Percentiles rank a stretch among this genome's conserved stretches.
These are phyloP conservation scores for Blakeslea trispora DNA, from an alignment of 371 early-diverging fungal genomes.

Conservation along the genomic window DNA sequence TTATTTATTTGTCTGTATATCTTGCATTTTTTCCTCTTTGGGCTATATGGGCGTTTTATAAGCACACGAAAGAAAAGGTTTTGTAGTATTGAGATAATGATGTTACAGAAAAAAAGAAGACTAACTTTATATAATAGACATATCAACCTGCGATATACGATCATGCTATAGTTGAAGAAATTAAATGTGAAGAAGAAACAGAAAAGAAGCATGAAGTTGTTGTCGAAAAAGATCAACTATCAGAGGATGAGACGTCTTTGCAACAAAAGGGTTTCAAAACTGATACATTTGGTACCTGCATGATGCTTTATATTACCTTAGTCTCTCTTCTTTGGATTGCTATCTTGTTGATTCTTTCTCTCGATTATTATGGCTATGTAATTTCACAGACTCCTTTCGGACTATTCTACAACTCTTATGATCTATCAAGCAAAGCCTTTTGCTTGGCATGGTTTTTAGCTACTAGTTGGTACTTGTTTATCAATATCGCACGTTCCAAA, in stretches of 20 bases:
- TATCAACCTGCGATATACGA: not conserved
- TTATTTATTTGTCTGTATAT: slow-evolving; percentile 33
- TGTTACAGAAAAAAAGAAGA: not conserved
- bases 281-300: slow-evolving; percentile 45
- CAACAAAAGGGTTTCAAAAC: slow-evolving; percentile 48
- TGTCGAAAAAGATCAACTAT: not conserved
- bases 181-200: not conserved
- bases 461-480: slow-evolving; percentile 57
- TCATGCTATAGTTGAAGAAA: not conserved
- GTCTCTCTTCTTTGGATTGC: slow-evolving; percentile 60
- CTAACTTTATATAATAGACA: not conserved
- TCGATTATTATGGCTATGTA: slow-evolving; percentile 64
- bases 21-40: slow-evolving; percentile 22
- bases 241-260: slow-evolving; percentile 1
- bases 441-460: slow-evolving; percentile 68
- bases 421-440: slow-evolving; percentile 59
- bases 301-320: slow-evolving; percentile 40
- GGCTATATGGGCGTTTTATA: slow-evolving; percentile 40
- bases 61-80: slow-evolving; percentile 28
- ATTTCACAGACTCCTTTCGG: slow-evolving; percentile 19
- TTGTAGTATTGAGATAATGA: not conserved
- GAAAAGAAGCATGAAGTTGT: not conserved
- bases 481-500: slow-evolving; percentile 43
- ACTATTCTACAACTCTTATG: slow-evolving; percentile 42
- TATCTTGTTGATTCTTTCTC: slow-evolving; percentile 53